phyloP scores from a whole-genome alignment of 148 eudicot species.

The Cornus controversa region DNA sequence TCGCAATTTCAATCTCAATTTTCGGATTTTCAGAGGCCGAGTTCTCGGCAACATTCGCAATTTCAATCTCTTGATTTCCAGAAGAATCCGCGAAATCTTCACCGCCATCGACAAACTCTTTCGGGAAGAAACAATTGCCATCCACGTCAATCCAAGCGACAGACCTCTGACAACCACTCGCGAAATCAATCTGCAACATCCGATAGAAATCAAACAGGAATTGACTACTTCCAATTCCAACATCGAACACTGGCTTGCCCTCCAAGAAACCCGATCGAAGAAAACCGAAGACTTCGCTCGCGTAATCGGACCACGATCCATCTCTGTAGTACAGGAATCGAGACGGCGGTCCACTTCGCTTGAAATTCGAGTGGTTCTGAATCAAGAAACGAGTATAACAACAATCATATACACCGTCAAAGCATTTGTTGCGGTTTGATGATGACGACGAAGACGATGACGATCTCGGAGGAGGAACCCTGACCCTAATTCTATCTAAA shows the following conservation, averaged over 20 bases:
- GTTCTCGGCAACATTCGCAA: neutral
- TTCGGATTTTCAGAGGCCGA: neutral
- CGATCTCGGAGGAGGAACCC: neutral
- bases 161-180: conserved; percentile 34
- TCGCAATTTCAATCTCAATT: neutral
- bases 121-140: conserved; percentile 48
- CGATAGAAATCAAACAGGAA: conserved; percentile 17
- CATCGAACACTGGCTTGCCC: conserved; percentile 28
- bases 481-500: neutral
- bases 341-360: conserved; percentile 37
- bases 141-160: conserved; percentile 61
- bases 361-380: conserved; percentile 47
- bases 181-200: conserved; percentile 25
- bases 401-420: neutral
- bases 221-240: neutral
- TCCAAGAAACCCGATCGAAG: conserved; percentile 36
- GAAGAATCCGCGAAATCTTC: neutral
- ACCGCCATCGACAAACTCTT: conserved; percentile 27
- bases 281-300: conserved; percentile 17
- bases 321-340: conserved; percentile 36
- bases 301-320: conserved; percentile 47
- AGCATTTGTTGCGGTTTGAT: neutral
- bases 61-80: neutral
- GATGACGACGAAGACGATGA: neutral
- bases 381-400: conserved; percentile 22